Conservation (phyloP, 495 filamentous ascomycete genomes). For the Podospora australis region DNA sequence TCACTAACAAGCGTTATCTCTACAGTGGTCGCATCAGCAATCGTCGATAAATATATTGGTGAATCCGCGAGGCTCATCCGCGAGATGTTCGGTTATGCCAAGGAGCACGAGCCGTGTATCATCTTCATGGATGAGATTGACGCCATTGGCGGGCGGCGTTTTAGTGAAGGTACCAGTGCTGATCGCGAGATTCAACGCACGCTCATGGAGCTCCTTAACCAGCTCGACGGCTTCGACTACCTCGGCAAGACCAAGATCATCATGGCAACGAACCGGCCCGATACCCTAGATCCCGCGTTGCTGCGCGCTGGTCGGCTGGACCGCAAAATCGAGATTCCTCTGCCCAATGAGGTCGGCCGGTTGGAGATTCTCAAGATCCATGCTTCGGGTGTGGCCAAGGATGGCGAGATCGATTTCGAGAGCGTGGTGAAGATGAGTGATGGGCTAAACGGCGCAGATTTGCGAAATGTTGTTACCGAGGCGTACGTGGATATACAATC, state of each 20-base stretch:
- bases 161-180: constrained; percentile 96
- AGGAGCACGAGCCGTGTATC: constrained; percentile 99
- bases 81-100: constrained; percentile 99
- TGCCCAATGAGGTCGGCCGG: constrained; percentile 97
- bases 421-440: constrained; percentile 99
- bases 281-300: constrained; percentile 93
- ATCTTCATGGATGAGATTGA: constrained; percentile 99
- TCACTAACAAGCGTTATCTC: neutral
- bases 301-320: constrained; percentile 91
- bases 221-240: constrained; percentile 98
- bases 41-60: constrained; percentile 99
- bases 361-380: constrained; percentile 99
- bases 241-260: constrained; percentile 99
- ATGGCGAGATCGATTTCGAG: constrained; percentile 98
- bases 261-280: constrained; percentile 98
- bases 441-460: constrained; percentile 92
- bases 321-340: constrained; percentile 96
- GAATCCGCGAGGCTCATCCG: constrained; percentile 95
- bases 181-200: constrained; percentile 99
- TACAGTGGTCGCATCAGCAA: constrained; percentile 95
- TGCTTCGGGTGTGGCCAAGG: constrained; percentile 72
- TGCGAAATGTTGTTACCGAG: constrained; percentile 97
- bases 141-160: constrained; percentile 93
- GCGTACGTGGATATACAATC: constrained; percentile 58
- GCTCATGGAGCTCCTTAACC: constrained; percentile 97